A percentile compares a stretch with the other conserved stretches of the same genome.
Evolutionary conservation across 257 asterid species (phyloP).

Genomic region (Knoxia roxburghii): DNA sequence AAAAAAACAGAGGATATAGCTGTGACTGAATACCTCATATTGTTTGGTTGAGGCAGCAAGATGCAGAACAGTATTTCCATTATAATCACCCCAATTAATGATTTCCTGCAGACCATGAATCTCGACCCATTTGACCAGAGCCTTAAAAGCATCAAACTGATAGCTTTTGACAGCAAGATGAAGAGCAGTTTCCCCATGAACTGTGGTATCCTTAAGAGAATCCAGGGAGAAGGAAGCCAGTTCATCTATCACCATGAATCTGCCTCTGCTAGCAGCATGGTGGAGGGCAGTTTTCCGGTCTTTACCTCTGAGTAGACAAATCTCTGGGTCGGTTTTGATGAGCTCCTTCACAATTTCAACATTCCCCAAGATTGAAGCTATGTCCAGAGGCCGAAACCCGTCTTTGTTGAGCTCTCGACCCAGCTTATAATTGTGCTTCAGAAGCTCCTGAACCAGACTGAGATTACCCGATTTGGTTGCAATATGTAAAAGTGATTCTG

Average conservation of each 20-base stretch:
- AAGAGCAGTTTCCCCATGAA: constrained; percentile 31
- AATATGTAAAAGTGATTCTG: constrained; percentile 1
- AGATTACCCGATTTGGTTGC: constrained; percentile 2
- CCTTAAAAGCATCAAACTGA: constrained; percentile 26
- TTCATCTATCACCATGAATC: not conserved
- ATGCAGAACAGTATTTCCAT: constrained; percentile 50
- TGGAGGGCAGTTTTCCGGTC: constrained; percentile 9
- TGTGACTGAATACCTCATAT: constrained; percentile 12
- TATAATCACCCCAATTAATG: constrained; percentile 29
- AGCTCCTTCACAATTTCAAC: not conserved
- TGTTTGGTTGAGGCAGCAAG: constrained; percentile 31
- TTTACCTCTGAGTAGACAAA: constrained; percentile 11
- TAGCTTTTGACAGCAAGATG: constrained; percentile 28
- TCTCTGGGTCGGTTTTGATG: not conserved
- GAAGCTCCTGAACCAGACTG: not conserved
- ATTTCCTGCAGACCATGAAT: not conserved
- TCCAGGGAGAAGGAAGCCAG: constrained; percentile 2
- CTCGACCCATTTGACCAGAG: constrained; percentile 22
- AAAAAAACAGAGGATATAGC: not conserved
- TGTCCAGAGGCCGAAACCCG: constrained; percentile 7
- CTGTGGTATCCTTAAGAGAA: constrained; percentile 22
- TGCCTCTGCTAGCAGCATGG: constrained; percentile 3
- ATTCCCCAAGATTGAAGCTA: constrained; percentile 8
- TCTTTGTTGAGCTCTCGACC: not conserved
- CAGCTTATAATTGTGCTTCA: constrained; percentile 1